Base-by-base conservation (phyloP, 1,284 basidiomycete species). In the Sanghuangporus baumii region DNA sequence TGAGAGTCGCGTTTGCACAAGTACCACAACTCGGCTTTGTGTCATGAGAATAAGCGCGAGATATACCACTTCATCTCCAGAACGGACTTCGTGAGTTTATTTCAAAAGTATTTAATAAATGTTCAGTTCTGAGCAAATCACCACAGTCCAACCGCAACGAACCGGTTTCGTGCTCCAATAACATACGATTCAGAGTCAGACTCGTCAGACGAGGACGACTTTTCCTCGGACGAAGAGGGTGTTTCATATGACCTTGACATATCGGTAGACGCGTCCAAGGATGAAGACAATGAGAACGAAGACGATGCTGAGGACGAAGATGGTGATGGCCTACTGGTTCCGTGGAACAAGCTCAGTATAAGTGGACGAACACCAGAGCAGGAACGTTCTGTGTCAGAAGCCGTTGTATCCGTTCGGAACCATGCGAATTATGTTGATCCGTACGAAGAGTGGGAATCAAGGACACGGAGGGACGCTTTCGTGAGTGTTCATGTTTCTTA, bases 371-470 rank as follows among this genome's bases (percentile, higher is more conserved):
- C 75, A 23, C 70, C 76, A 2, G 75, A 79, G 4, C 84, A 89
- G 67, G 76, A 77, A 60, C 77, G 79, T 40, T 72, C 82, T 46
- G 76, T 86, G 48, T 83, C 88, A 64, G 89, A 90, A 23, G 86
- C 86, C 0, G 75, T 91, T 4, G 82, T 86, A 4, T 82, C 88
- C 7, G 88, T 91, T 64, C 81, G 87, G 20, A 76, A 88, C 41
- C 81, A 82, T 18, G 81, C 84, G 14, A 80, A 81, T 61, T 81
- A 91, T 75, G 77, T 83, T 62, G 89, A 91, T 68, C 85, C 86
- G 18, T 90, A 89, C 66, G 88, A 90, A 74, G 88, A 91, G 68
- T 91, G 88, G 89, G 84, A 89, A 73, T 81, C 79, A 65, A 76
- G 85, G 67, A 83, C 84, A 34, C 79, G 83, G 40, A 82, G 80